A percentile compares a stretch with the other conserved stretches of the same genome.
Conservation (phyloP, 225 moss, liverwort and hornwort genomes). For the Thuidium tamariscinum region DNA sequence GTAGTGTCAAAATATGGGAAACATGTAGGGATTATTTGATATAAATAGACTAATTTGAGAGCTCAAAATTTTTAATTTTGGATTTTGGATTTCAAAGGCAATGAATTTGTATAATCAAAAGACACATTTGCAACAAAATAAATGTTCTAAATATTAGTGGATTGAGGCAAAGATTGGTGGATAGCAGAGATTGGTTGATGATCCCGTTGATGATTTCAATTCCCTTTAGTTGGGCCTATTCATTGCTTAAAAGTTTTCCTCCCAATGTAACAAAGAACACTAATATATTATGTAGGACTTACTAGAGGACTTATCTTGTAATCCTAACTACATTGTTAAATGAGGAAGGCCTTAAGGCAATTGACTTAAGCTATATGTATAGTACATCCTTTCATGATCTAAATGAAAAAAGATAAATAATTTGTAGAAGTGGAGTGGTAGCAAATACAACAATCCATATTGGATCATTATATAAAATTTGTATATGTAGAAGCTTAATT, state of each 20-base stretch:
- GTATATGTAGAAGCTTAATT: not conserved
- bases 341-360: not conserved
- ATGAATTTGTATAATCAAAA: not conserved
- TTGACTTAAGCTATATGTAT: not conserved
- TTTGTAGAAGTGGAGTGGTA: not conserved
- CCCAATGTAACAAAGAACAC: not conserved
- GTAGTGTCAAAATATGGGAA: not conserved
- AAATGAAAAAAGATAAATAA: not conserved
- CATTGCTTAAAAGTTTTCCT: not conserved
- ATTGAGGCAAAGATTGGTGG: not conserved
- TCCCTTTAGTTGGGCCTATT: not conserved
- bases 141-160: not conserved
- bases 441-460: not conserved
- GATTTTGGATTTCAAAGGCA: not conserved
- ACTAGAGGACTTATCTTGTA: not conserved
- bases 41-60: no score
- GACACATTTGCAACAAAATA: not conserved
- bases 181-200: not conserved
- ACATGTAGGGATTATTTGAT: not conserved
- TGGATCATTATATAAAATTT: not conserved
- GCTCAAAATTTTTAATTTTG: not conserved
- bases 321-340: not conserved
- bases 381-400: not conserved
- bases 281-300: not conserved
- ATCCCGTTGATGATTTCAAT: not conserved